Base-by-base conservation (phyloP, 805 yeast genomes). In the Candida boleticola region DNA sequence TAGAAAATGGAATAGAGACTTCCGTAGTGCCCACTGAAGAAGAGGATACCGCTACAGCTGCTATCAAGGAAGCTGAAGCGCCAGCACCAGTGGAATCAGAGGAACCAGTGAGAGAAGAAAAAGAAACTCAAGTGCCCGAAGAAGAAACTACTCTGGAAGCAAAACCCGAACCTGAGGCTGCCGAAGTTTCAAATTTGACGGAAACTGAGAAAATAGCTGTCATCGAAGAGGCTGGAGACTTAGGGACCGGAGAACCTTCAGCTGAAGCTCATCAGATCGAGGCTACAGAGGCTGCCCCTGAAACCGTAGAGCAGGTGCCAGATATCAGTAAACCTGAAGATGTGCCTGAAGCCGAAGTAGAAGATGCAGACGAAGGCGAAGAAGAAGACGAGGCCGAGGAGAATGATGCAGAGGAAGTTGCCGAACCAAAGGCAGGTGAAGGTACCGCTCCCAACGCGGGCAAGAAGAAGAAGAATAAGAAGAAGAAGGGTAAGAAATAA, bases 401-500 rank as follows among this genome's bases (percentile, higher is more conserved):
- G 14, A 49, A 42, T n/a, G 31, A 17, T 11, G 47, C 36, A 17
- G 46, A 29, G 18, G 49, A 40, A 18, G 39, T 33, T 19, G 53
- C 44, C 30, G 46, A 21, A 18, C 18, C 37, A n/a, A 19, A 35
- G 10, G n/a, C 42, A 13, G 26, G 17, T 19, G 39, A 42, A 19
- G 30, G 42, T 22, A 44, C 37, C 16, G 35, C 44, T 18, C n/a
- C 42, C 26, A 36, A 45, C 3, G 48, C 33, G 25, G 14, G 19
- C 41, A 32, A 41, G 23, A 55, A 54, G 45, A 53, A 51, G 25
- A 57, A 55, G 39, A 52, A 53, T 39, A 45, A 49, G 36, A 47
- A 39, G 9, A 39, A 40, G 46, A 44, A 48, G 41, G 44, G 42
- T 32, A 37, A 41, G 25, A 32, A 29, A 19, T 33, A 29, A 39